A percentile compares a stretch with the other conserved stretches of the same genome.
Evolutionary conservation across 306 rosid species (phyloP).

Genomic region (Rosa rugosa): DNA sequence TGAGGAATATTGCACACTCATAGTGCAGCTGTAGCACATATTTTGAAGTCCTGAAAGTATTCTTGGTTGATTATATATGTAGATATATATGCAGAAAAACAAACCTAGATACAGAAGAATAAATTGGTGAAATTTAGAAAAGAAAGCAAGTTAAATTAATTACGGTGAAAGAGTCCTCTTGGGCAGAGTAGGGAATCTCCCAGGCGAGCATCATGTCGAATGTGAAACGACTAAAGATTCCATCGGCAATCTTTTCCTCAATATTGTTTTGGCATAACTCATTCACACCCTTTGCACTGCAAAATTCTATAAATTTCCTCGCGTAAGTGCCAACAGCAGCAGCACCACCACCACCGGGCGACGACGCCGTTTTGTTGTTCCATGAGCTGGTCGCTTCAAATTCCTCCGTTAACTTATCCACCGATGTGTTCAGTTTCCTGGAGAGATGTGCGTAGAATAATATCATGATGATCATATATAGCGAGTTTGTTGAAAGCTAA

Average conservation of each 20-base stretch:
- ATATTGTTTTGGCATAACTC: slow-evolving; percentile 35
- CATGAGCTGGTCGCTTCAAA: slow-evolving; percentile 50
- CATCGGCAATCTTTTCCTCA: slow-evolving; percentile 52
- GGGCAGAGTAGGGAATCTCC: slow-evolving; percentile 65
- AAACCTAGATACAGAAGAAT: neutral
- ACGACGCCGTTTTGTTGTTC: slow-evolving; percentile 31
- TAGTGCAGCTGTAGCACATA: neutral
- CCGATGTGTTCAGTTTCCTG: slow-evolving; percentile 51
- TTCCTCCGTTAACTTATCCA: slow-evolving; percentile 59
- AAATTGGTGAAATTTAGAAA: neutral
- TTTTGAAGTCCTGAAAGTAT: neutral
- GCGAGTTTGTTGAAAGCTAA: neutral
- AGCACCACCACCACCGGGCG: neutral
- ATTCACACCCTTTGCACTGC: slow-evolving; percentile 57
- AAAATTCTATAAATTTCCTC: slow-evolving; percentile 65
- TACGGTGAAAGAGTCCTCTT: slow-evolving; percentile 43
- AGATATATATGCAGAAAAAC: neutral
- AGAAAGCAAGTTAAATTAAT: neutral
- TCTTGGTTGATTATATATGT: neutral
- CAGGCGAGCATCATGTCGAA: slow-evolving; percentile 89
- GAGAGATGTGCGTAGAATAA: neutral
- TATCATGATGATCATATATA: neutral
- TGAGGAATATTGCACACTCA: neutral
- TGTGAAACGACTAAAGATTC: slow-evolving; percentile 63
- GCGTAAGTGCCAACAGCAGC: slow-evolving; percentile 33